A percentile compares a stretch with the other conserved stretches of the same genome.
These are phyloP conservation scores for Cutaneotrichosporon dermatis DNA, from an alignment of 1,284 basidiomycete genomes.

Conservation along the genomic window DNA sequence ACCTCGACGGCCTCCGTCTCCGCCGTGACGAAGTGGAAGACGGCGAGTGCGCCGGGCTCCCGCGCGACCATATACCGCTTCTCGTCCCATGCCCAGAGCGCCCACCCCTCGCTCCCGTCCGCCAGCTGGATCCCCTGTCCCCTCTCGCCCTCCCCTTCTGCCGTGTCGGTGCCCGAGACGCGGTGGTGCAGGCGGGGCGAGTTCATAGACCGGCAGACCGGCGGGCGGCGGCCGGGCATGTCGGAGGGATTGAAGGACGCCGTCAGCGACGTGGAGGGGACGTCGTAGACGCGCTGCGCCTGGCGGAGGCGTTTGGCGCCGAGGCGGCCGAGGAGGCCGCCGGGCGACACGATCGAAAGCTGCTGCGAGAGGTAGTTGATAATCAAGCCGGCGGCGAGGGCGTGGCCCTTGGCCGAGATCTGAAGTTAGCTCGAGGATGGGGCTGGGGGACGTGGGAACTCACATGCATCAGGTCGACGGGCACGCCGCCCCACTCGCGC, in stretches of 20 bases:
- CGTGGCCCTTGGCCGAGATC: constrained; percentile 44
- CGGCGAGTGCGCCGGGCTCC: constrained; percentile 30
- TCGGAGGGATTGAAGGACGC: constrained; percentile 8
- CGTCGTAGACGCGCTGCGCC: constrained; percentile 10
- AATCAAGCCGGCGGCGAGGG: constrained; percentile 36
- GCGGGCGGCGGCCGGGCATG: constrained; percentile 16
- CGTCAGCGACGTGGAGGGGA: constrained; percentile 12
- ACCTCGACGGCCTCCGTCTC: constrained; percentile 8
- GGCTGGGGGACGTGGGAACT: constrained; percentile 12
- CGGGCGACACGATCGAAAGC: constrained; percentile 10
- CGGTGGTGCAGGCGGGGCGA: constrained; percentile 25
- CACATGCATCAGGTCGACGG: constrained; percentile 47
- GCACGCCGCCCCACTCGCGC: constrained; percentile 33
- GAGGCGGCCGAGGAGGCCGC: constrained; percentile 3
- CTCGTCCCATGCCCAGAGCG: constrained; percentile 37
- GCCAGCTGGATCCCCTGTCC: constrained; percentile 6
- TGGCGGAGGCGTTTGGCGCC: constrained; percentile 8
- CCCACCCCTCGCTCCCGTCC: constrained; percentile 6
- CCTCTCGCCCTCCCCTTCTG: neutral
- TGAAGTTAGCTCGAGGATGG: constrained; percentile 8
- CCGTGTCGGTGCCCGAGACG: constrained; percentile 15
- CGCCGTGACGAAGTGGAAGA: constrained; percentile 31
- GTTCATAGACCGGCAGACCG: constrained; percentile 39
- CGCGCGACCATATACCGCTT: constrained; percentile 39
- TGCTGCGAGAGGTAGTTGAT: constrained; percentile 39